Conservation (phyloP, 805 yeast genomes). For the Tetrapisispora phaffii region DNA sequence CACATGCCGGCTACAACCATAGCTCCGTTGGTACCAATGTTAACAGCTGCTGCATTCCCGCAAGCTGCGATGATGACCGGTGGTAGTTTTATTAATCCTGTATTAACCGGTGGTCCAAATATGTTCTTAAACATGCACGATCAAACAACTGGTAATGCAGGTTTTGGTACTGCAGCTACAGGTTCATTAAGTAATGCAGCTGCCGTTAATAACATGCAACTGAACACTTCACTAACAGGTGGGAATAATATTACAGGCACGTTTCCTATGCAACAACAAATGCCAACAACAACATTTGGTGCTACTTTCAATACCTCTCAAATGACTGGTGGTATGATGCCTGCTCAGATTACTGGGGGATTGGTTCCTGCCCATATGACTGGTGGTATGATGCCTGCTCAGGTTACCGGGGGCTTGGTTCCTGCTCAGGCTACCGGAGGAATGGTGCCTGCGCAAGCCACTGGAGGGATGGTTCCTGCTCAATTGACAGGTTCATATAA, state of each 20-base stretch:
- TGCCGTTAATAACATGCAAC: neutral
- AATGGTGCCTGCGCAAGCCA: neutral
- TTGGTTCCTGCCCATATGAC: too few relatives aligned
- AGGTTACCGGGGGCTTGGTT: neutral
- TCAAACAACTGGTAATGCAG: conserved; percentile 3
- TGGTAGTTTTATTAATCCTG: conserved; percentile 1
- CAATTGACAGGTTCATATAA: neutral
- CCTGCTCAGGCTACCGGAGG: neutral
- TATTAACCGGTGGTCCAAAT: conserved; percentile 1
- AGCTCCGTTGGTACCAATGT: conserved; percentile 13
- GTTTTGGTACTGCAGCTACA: neutral
- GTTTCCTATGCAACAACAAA: neutral
- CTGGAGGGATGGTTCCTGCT: neutral
- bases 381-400: neutral
- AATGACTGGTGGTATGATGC: neutral
- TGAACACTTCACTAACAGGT: conserved; percentile 1
- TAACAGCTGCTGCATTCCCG: conserved; percentile 10
- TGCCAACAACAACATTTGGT: conserved; percentile 2
- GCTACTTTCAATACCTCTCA: neutral
- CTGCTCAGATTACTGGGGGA: neutral
- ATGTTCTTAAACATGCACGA: conserved; percentile 4
- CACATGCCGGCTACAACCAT: neutral
- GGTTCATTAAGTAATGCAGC: conserved; percentile 3
- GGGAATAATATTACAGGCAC: neutral
- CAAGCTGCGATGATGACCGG: conserved; percentile 22